Percentiles rank a stretch among this genome's conserved stretches.
These are phyloP conservation scores for Oidiodendron maius DNA, from an alignment of 495 filamentous ascomycete species.

Conservation along the genomic window DNA sequence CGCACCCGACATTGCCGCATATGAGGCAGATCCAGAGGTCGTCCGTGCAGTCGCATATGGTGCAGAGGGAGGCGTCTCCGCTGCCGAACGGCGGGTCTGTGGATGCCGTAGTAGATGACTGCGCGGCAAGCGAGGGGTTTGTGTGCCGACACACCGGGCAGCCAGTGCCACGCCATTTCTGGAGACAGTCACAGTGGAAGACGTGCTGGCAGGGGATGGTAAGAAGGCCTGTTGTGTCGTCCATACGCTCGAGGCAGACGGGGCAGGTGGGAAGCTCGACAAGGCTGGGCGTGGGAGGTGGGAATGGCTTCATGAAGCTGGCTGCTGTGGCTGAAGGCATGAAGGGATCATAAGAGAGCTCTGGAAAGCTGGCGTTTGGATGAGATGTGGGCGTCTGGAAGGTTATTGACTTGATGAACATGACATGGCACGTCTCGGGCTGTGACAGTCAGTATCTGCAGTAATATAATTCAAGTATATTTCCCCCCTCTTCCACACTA, in stretches of 20 bases:
- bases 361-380: conserved; percentile 45
- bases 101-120: conserved; percentile 19
- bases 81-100: conserved; percentile 42
- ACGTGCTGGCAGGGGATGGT: conserved; percentile 98
- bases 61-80: conserved; percentile 43
- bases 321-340: conserved; percentile 44
- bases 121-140: conserved; percentile 19
- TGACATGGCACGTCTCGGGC: conserved; percentile 95
- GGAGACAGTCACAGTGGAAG: conserved; percentile 94
- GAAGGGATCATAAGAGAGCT: conserved; percentile 61
- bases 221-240: conserved; percentile 88
- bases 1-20: conserved; percentile 89
- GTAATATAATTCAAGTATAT: no score
- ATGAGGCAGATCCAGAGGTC: conserved; percentile 96
- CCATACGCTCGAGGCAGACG: conserved; percentile 96
- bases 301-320: conserved; percentile 71
- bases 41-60: conserved; percentile 63
- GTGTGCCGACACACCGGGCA: conserved; percentile 79
- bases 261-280: conserved; percentile 93
- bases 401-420: conserved; percentile 86
- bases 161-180: conserved; percentile 91
- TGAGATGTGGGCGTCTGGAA: conserved; percentile 40
- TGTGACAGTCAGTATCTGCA: conserved; percentile 25
- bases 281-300: conserved; percentile 84
- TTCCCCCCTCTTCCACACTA: no score